Evolutionary conservation across 2,329 filamentous ascomycete species (phyloP).

Genomic region (Colletotrichum zoysiae): DNA sequence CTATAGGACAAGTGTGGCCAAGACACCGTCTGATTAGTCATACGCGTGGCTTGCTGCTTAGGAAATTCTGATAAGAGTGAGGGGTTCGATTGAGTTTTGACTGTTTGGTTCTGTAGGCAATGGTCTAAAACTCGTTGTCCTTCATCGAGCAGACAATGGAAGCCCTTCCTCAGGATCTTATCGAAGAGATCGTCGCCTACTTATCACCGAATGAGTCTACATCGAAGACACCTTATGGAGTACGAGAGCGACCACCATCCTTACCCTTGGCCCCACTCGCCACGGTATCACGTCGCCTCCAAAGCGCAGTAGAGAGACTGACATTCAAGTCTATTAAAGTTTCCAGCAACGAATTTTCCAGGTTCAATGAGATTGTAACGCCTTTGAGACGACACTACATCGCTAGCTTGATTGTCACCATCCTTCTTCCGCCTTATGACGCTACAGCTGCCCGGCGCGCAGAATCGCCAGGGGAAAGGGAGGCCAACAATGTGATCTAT

Average conservation of each 20-base stretch:
- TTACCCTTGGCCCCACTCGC: background rate
- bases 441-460: constrained; percentile 1
- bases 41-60: background rate
- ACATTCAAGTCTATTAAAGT: constrained; percentile 16
- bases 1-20: too few species aligned
- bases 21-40: background rate
- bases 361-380: background rate
- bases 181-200: constrained; percentile 5
- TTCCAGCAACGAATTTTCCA: background rate
- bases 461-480: constrained; percentile 6
- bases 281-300: constrained; percentile 4
- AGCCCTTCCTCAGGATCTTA: constrained; percentile 2
- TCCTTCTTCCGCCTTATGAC: constrained; percentile 7
- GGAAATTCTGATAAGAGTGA: background rate
- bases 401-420: constrained; percentile 1
- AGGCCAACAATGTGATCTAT: background rate
- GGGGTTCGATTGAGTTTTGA: background rate
- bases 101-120: background rate
- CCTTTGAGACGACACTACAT: background rate
- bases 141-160: background rate
- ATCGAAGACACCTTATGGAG: background rate
- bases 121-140: background rate
- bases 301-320: constrained; percentile 9
- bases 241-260: background rate
- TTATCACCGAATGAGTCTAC: background rate